These are phyloP conservation scores for Kregervanrija pseudodelftensis DNA, from an alignment of 805 yeast species.

Conservation along the genomic window DNA sequence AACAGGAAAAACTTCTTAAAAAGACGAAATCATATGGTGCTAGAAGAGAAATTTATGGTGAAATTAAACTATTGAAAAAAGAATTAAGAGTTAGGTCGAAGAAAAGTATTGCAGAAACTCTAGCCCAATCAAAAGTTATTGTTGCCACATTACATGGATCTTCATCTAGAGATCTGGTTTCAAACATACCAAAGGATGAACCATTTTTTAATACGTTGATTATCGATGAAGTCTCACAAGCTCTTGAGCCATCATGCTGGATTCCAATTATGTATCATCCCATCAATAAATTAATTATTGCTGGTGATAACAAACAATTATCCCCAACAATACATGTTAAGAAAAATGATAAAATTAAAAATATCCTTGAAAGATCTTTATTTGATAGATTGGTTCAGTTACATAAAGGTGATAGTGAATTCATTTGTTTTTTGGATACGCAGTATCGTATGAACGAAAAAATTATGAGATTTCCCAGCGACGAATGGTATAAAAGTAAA, in stretches of 20 bases:
- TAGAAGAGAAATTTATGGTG: slow-evolving; percentile 58
- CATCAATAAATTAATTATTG: slow-evolving; percentile 58
- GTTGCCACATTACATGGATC: slow-evolving; percentile 86
- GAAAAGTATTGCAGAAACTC: slow-evolving; percentile 50
- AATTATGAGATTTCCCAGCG: slow-evolving; percentile 76
- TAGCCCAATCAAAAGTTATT: slow-evolving; percentile 59
- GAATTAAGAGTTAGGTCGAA: slow-evolving; percentile 65
- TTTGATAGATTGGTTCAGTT: slow-evolving; percentile 68
- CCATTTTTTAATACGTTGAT: slow-evolving; percentile 68
- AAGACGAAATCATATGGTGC: slow-evolving; percentile 45
- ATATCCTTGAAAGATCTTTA: slow-evolving; percentile 53
- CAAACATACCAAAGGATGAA: slow-evolving; percentile 30
- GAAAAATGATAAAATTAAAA: slow-evolving; percentile 25
- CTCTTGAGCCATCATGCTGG: slow-evolving; percentile 95
- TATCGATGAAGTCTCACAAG: slow-evolving; percentile 93
- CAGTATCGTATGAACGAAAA: slow-evolving; percentile 83
- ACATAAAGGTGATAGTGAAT: slow-evolving; percentile 28
- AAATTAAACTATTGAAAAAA: slow-evolving; percentile 59
- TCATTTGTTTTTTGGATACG: slow-evolving; percentile 52
- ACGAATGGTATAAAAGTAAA: slow-evolving; percentile 52
- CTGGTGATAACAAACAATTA: slow-evolving; percentile 89
- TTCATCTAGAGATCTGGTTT: slow-evolving; percentile 61
- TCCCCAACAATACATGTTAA: slow-evolving; percentile 75
- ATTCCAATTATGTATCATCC: slow-evolving; percentile 74
- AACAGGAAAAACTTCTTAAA: slow-evolving; percentile 34